These are phyloP conservation scores for Fusarium piperis DNA, from an alignment of 2,329 filamentous ascomycete species.

Conservation along the genomic window DNA sequence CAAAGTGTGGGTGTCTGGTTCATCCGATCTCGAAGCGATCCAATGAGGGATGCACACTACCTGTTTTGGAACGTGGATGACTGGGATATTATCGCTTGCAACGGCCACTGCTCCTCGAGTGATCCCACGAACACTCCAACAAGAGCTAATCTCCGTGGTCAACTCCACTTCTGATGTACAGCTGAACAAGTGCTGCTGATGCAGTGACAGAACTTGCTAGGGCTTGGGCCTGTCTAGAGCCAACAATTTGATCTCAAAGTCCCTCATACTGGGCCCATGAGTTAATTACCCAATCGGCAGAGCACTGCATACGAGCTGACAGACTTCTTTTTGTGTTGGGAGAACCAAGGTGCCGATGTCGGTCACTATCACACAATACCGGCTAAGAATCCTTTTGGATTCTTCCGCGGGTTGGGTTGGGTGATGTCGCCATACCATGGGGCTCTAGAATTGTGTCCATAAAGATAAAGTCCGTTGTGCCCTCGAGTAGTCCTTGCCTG, in stretches of 20 bases:
- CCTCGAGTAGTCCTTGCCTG: neutral
- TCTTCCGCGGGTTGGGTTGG: neutral
- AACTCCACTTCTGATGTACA: neutral
- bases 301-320: neutral
- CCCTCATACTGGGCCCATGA: neutral
- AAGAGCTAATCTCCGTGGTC: neutral
- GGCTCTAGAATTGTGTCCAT: neutral
- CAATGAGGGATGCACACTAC: neutral
- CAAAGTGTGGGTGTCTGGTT: neutral
- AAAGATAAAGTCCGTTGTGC: neutral
- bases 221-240: neutral
- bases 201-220: neutral
- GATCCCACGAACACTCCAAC: neutral
- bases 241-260: neutral
- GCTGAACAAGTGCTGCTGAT: neutral
- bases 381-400: neutral
- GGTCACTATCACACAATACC: neutral
- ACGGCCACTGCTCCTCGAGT: neutral
- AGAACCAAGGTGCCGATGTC: neutral
- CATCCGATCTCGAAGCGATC: neutral
- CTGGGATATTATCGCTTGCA: neutral
- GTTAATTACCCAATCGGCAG: neutral
- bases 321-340: neutral
- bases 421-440: neutral
- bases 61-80: neutral